A percentile compares a stretch with the other conserved stretches of the same genome.
phyloP scores from a whole-genome alignment of 2,329 filamentous ascomycete species.

The Cercospora sp. region DNA sequence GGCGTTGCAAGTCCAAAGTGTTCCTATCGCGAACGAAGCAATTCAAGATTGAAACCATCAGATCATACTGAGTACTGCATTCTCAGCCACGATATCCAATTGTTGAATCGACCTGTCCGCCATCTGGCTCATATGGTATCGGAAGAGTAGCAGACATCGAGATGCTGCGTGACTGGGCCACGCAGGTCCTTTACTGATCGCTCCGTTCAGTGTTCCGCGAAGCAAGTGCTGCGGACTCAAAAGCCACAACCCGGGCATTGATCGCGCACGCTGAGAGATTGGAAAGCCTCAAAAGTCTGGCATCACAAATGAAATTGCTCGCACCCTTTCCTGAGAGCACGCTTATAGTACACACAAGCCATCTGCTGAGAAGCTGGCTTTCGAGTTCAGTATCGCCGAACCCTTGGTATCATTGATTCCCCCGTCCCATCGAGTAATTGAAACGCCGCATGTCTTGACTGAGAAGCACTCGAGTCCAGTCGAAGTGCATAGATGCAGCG shows the following conservation, averaged over 20 bases:
- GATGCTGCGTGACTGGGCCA: background rate
- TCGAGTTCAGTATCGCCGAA: slow-evolving; percentile 17
- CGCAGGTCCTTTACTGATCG: background rate
- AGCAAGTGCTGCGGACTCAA: background rate
- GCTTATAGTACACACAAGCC: slow-evolving; percentile 26
- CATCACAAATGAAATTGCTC: slow-evolving; percentile 11
- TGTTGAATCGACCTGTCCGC: background rate
- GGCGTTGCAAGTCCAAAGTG: background rate
- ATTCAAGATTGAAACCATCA: background rate
- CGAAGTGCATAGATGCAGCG: slow-evolving; percentile 2
- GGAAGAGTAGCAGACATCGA: background rate
- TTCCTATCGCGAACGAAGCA: background rate
- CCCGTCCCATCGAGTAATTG: slow-evolving; percentile 22
- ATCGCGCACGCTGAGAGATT: background rate
- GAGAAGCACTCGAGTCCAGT: slow-evolving; percentile 6
- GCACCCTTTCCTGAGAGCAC: slow-evolving; percentile 11
- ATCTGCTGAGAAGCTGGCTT: slow-evolving; percentile 25
- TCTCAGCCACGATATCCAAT: background rate
- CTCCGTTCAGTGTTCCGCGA: background rate
- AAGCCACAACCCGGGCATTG: background rate
- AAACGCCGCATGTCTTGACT: slow-evolving; percentile 21
- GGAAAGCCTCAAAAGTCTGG: background rate
- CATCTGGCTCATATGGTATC: background rate
- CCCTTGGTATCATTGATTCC: slow-evolving; percentile 27
- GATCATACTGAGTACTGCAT: background rate